Evolutionary conservation across 768 basidiomycete genomes (phyloP).

Genomic region (Mycena chlorophos): DNA sequence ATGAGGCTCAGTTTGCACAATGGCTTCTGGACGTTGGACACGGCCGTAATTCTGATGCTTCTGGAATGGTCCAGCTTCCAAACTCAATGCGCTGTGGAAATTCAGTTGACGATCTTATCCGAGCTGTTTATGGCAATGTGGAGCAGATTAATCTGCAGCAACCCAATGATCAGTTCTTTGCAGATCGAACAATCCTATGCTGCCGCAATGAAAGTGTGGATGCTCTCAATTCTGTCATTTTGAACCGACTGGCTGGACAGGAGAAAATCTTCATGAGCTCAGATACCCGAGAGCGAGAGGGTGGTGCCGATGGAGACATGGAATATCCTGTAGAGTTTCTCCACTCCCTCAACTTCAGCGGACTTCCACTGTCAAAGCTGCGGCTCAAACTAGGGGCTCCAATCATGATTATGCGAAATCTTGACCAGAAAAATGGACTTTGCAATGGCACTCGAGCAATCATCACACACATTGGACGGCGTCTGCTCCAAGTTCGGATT

Average conservation of each 20-base stretch:
- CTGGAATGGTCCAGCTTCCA: background rate
- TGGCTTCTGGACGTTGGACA: constrained; percentile 13
- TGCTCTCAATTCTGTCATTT: constrained; percentile 31
- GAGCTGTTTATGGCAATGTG: background rate
- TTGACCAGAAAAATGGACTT: constrained; percentile 32
- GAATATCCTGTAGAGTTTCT: constrained; percentile 33
- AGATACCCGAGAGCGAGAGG: constrained; percentile 28
- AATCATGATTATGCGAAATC: constrained; percentile 41
- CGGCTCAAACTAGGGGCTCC: constrained; percentile 31
- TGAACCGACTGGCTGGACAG: constrained; percentile 27
- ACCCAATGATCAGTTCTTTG: constrained; percentile 32
- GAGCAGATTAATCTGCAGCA: background rate
- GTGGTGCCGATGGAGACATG: constrained; percentile 18
- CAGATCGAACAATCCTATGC: constrained; percentile 35
- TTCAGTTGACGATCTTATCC: background rate
- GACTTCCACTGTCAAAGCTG: constrained; percentile 34
- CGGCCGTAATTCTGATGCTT: constrained; percentile 1
- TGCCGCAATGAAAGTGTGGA: constrained; percentile 36
- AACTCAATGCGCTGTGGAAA: background rate
- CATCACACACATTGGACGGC: constrained; percentile 22
- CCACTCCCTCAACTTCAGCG: constrained; percentile 29
- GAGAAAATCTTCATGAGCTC: constrained; percentile 27
- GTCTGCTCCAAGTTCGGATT: constrained; percentile 34
- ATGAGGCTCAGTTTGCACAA: constrained; percentile 15
- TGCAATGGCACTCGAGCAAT: constrained; percentile 39